These are phyloP conservation scores for Globisporangium megalacanthum DNA, from an alignment of 352 stramenopile species.

Conservation along the genomic window DNA sequence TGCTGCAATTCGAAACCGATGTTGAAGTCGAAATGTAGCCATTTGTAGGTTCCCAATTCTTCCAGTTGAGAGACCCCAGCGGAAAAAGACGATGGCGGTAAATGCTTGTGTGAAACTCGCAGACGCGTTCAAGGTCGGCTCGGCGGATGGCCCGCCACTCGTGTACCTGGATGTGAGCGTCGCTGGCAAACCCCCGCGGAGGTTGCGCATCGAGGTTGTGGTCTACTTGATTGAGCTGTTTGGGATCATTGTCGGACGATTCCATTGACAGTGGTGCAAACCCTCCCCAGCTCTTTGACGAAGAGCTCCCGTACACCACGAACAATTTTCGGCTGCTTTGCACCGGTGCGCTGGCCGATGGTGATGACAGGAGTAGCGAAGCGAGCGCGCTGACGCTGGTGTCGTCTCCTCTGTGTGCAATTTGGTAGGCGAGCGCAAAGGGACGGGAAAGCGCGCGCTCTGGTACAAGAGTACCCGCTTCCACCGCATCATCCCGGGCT, in stretches of 20 bases:
- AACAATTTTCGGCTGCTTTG: constrained; percentile 74
- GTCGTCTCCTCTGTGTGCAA: not conserved
- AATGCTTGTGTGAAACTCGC: constrained; percentile 36
- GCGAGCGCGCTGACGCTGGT: too few relatives aligned
- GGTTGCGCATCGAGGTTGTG: constrained; percentile 60
- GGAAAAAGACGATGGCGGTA: constrained; percentile 28
- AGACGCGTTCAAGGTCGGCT: constrained; percentile 40
- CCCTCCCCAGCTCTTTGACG: constrained; percentile 51
- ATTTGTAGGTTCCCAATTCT: not conserved
- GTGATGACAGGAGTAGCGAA: not conserved
- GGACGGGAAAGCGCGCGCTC: constrained; percentile 39
- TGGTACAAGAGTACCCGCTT: constrained; percentile 95
- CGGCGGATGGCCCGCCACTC: constrained; percentile 29
- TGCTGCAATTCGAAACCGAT: not conserved
- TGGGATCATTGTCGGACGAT: not conserved
- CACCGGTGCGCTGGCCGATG: constrained; percentile 25
- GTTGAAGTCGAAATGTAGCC: not conserved
- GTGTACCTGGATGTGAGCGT: constrained; percentile 66
- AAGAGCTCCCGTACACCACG: constrained; percentile 59
- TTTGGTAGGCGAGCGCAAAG: constrained; percentile 36
- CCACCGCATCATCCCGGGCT: constrained; percentile 97
- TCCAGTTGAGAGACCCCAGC: too few relatives aligned
- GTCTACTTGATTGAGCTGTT: not conserved
- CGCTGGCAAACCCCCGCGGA: constrained; percentile 37
- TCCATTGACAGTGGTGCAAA: not conserved